Base-by-base conservation (phyloP, 192 early-diverging fungal genomes). In the Rhizoclosmatium globosum region DNA sequence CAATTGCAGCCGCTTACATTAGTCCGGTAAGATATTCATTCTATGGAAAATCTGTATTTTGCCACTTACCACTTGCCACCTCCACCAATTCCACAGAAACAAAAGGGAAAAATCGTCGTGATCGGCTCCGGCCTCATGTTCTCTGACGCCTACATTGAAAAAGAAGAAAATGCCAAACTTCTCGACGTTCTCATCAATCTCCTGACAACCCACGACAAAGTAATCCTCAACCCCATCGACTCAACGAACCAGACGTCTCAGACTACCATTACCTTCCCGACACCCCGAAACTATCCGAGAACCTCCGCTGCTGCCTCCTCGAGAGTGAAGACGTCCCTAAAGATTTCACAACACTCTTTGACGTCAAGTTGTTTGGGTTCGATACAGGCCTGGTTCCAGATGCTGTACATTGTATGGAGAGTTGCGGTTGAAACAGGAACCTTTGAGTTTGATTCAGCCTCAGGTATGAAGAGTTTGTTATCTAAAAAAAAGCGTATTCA, bases 301-400 rank as follows among this genome's bases (percentile, higher is more conserved):
- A 77, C 38, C 68, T 89, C 3, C 65, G 89, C 39, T 83, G 85
- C 7, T 91, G 90, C 62, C 73, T 91, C 71, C 89, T 90, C 78
- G 89, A 90, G 79, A 91, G 86, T 61, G 90, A 91, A 68, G 90
- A 91, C 47, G 81, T 91, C 17, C 90, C 90, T n/a, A 88, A 89
- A 74, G 90, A 91, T 69, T 91, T 91, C 68, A 89, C 90, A 9
- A 82, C 86, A 0, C 60, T 91, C 45, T 91, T 91, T 81, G 90
- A 91, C 68, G 73, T 82, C 50, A 79, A 83, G 6, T 64, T 91
- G 47, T 91, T 91, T 65, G 73, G 74, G 42, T 91, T 91, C 77
- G 89, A 89, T 79, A 88, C 88, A 11, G 70, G 57, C 13, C 64
- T 88, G 72, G 83, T 91, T 19, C 87, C 90, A 39, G 69, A 74